Conservation (phyloP, 2,329 filamentous ascomycete genomes). For the Diaporthe vexans region DNA sequence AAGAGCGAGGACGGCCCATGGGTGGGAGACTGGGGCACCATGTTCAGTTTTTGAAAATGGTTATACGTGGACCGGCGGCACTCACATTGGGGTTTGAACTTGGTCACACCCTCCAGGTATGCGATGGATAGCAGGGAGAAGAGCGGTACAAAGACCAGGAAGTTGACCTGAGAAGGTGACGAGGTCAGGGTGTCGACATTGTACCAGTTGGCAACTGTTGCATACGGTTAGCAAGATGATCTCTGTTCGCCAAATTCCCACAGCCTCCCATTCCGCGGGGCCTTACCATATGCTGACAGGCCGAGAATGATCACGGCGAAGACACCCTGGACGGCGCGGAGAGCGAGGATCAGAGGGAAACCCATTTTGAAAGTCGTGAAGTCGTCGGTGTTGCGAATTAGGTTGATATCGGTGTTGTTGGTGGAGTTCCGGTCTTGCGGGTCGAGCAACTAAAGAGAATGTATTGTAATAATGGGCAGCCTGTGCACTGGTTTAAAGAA, state of each 20-base stretch:
- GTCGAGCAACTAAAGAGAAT: slow-evolving; percentile 43
- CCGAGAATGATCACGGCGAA: slow-evolving; percentile 62
- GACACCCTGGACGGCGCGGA: slow-evolving; percentile 62
- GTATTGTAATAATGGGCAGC: slow-evolving; percentile 43
- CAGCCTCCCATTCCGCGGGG: slow-evolving; percentile 15
- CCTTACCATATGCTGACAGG: slow-evolving; percentile 65
- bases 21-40: slow-evolving; percentile 57
- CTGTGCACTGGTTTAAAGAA: slow-evolving; percentile 47
- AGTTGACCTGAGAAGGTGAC: slow-evolving; percentile 70
- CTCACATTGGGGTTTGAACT: slow-evolving; percentile 59
- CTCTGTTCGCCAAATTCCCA: not conserved
- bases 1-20: slow-evolving; percentile 62
- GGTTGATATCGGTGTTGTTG: slow-evolving; percentile 40
- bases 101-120: slow-evolving; percentile 66
- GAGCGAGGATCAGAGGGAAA: slow-evolving; percentile 56
- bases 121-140: slow-evolving; percentile 68
- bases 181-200: slow-evolving; percentile 66
- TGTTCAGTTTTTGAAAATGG: not conserved
- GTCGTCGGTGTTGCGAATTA: slow-evolving; percentile 30
- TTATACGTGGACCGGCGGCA: not conserved
- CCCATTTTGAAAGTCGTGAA: slow-evolving; percentile 53
- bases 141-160: slow-evolving; percentile 68
- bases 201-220: slow-evolving; percentile 72
- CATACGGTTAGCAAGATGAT: slow-evolving; percentile 42
- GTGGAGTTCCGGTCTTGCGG: slow-evolving; percentile 39